A percentile compares a stretch with the other conserved stretches of the same genome.
phyloP scores from a whole-genome alignment of 2,329 filamentous ascomycete species.

The Hypoxylon sp. region DNA sequence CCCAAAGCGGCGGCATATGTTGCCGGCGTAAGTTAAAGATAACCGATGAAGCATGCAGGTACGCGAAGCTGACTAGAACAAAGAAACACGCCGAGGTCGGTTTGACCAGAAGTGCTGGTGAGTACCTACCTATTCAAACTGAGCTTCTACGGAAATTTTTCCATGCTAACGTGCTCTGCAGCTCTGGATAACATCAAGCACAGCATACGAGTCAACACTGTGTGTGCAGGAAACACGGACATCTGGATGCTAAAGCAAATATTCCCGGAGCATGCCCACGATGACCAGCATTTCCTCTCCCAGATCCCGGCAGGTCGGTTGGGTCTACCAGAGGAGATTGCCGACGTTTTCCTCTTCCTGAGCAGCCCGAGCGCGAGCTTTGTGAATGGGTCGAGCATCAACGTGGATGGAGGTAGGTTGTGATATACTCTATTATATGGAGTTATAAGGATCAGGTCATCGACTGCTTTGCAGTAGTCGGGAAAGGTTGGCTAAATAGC shows the following conservation, averaged over 20 bases:
- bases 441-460: too few relatives aligned
- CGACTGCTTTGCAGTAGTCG: too few relatives aligned
- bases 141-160: too few relatives aligned
- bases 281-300: slow-evolving; percentile 21
- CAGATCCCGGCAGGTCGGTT: slow-evolving; percentile 16
- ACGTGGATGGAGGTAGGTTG: slow-evolving; percentile 25
- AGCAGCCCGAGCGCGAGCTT: slow-evolving; percentile 21
- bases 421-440: too few relatives aligned
- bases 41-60: too few relatives aligned
- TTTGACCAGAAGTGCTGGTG: too few relatives aligned
- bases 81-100: slow-evolving; percentile 19
- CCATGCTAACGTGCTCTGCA: too few relatives aligned
- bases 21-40: too few relatives aligned
- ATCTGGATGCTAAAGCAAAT: slow-evolving; percentile 46
- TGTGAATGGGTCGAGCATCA: slow-evolving; percentile 13
- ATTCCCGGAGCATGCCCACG: slow-evolving; percentile 23
- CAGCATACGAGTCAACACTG: slow-evolving; percentile 45
- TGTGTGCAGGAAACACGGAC: slow-evolving; percentile 45
- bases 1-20: slow-evolving; percentile 4
- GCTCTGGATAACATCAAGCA: slow-evolving; percentile 42
- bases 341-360: slow-evolving; percentile 21
- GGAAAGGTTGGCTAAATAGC: too few relatives aligned
- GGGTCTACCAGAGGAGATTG: slow-evolving; percentile 12
- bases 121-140: too few relatives aligned
- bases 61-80: too few relatives aligned